Evolutionary conservation across 129 eudicot species (phyloP), one percentile per base, ranked within the genome.

Genomic region (Lonicera japonica): DNA sequence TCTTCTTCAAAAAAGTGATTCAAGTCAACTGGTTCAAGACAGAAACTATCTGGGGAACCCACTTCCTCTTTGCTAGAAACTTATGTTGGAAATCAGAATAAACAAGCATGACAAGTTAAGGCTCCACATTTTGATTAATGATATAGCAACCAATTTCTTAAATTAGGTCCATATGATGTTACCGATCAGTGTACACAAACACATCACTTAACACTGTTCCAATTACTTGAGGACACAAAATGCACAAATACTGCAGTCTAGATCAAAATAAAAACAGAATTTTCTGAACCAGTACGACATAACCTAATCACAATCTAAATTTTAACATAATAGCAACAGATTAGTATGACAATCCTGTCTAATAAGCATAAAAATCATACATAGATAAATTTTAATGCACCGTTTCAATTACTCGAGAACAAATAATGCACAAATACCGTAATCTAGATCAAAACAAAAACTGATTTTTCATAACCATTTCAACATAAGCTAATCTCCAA

Each of bases 11-110:
- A 92, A 59, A 92, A 92, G 58, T 65, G 67, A 62, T 73, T 70
- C 67, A 92, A 60, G 70, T 92, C 98, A 78, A 88, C 78, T 36
- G 98, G 91, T 66, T 82, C 84, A 64, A 92, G 22, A 36, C 68
- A 70, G 73, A 70, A 78, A 67, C 96, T 73, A 74, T 76, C 69
- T 21, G 84, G 81, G 48, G 96, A 84, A 40, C 73, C 91, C 70
- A 81, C 86, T 73, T 92, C 96, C 34, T 85, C 95, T 74, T 78
- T 81, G 75, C 76, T 76, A 61, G 95, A 87, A 50, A 83, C 98
- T 92, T n/a, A 54, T 21, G 10, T 25, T 34, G 23, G 21, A 61
- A 21, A 56, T 14, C n/a, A 22, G 16, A n/a, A 21, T 25, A 53
- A 19, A 43, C 21, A 23, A 38, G 65, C 20, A 24, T 16, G 21